phyloP scores from a whole-genome alignment of 495 filamentous ascomycete species.

The Paragyromitra xinjiangensis region DNA sequence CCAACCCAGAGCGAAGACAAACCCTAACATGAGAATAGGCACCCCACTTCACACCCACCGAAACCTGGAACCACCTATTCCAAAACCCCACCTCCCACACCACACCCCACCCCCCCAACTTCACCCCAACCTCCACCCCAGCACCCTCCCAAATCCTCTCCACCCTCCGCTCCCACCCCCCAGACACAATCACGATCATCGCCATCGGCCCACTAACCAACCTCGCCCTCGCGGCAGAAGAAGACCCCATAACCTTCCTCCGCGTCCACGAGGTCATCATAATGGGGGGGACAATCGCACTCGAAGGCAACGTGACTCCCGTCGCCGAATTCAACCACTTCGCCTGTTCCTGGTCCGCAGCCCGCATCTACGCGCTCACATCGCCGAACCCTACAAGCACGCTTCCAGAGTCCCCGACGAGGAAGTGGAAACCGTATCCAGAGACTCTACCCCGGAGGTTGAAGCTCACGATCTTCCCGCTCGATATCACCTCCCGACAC shows the following conservation, averaged over 20 bases:
- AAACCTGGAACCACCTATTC: constrained; percentile 88
- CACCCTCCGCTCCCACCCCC: constrained; percentile 77
- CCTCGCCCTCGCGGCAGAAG: constrained; percentile 83
- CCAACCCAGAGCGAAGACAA: background rate
- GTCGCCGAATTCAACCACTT: constrained; percentile 85
- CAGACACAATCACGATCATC: constrained; percentile 85
- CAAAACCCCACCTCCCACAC: constrained; percentile 60
- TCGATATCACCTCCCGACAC: constrained; percentile 87
- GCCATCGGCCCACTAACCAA: constrained; percentile 92
- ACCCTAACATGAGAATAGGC: constrained; percentile 65
- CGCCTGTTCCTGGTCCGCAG: constrained; percentile 83
- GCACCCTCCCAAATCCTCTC: constrained; percentile 87
- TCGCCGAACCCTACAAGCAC: constrained; percentile 75
- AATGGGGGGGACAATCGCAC: constrained; percentile 91
- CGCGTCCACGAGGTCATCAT: constrained; percentile 88
- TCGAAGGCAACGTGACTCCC: constrained; percentile 82
- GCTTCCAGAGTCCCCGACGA: constrained; percentile 57
- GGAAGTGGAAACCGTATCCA: constrained; percentile 72
- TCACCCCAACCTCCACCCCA: constrained; percentile 74
- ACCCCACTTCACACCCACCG: constrained; percentile 81
- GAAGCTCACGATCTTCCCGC: constrained; percentile 80
- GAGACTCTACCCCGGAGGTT: constrained; percentile 68
- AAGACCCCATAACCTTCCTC: constrained; percentile 86
- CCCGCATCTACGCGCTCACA: constrained; percentile 87
- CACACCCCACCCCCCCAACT: constrained; percentile 52